Evolutionary conservation across 2,329 filamentous ascomycete species (phyloP).

Genomic region (Ophioceras dolichostomum): DNA sequence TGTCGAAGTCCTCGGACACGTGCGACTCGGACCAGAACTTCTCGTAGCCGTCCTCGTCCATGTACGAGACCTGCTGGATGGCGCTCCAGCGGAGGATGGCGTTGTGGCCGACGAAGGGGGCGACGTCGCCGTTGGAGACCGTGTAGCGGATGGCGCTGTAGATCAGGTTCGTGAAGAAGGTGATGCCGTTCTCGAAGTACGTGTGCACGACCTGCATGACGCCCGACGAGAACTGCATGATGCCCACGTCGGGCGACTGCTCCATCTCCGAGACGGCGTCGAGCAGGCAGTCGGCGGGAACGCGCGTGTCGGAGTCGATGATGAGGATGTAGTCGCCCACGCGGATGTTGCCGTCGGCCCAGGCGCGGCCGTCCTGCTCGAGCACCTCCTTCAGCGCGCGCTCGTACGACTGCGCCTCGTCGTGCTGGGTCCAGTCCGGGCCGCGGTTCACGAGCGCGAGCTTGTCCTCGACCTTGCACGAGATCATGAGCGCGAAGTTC

Average conservation of each 20-base stretch:
- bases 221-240: slow-evolving; percentile 65
- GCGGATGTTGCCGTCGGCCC: slow-evolving; percentile 78
- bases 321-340: slow-evolving; percentile 74
- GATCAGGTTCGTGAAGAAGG: slow-evolving; percentile 62
- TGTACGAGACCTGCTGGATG: slow-evolving; percentile 60
- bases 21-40: slow-evolving; percentile 76
- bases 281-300: slow-evolving; percentile 64
- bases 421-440: slow-evolving; percentile 52
- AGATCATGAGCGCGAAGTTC: slow-evolving; percentile 59
- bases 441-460: slow-evolving; percentile 43
- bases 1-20: slow-evolving; percentile 73
- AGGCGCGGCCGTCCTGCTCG: slow-evolving; percentile 55
- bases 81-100: slow-evolving; percentile 65
- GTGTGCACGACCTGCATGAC: slow-evolving; percentile 70
- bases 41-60: slow-evolving; percentile 58
- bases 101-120: slow-evolving; percentile 73
- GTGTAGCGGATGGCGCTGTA: slow-evolving; percentile 68
- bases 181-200: slow-evolving; percentile 60
- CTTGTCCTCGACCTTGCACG: slow-evolving; percentile 59
- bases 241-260: slow-evolving; percentile 64
- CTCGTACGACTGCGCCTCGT: slow-evolving; percentile 57
- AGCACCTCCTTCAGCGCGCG: slow-evolving; percentile 53
- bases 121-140: slow-evolving; percentile 66
- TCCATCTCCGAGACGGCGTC: slow-evolving; percentile 77
- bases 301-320: slow-evolving; percentile 70